Evolutionary conservation across 495 filamentous ascomycete species (phyloP).

Genomic region (Penicillium malachiteum): DNA sequence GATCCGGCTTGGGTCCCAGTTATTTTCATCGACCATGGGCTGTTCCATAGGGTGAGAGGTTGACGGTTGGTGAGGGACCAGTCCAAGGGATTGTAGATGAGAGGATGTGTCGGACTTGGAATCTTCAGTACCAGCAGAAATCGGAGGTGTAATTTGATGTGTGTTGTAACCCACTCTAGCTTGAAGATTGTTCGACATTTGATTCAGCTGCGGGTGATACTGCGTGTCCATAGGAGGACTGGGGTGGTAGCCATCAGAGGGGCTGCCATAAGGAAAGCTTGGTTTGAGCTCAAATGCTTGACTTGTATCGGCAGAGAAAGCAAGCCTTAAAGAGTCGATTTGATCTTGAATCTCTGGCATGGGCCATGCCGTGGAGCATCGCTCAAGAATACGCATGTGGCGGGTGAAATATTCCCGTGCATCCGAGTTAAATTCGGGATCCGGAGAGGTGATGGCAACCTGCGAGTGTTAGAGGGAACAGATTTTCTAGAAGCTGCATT

Average conservation of each 20-base stretch:
- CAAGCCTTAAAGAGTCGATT: constrained; percentile 84
- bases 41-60: constrained; percentile 47
- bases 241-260: constrained; percentile 58
- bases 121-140: constrained; percentile 73
- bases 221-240: constrained; percentile 59
- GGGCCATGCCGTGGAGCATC: constrained; percentile 79
- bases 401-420: constrained; percentile 89
- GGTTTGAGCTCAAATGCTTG: constrained; percentile 88
- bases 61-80: constrained; percentile 60
- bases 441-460: constrained; percentile 92
- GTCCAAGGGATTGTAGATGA: constrained; percentile 70
- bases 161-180: constrained; percentile 71
- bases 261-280: constrained; percentile 86
- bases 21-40: constrained; percentile 64
- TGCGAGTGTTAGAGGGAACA: constrained; percentile 37
- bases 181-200: constrained; percentile 37
- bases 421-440: constrained; percentile 81
- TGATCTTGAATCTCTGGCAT: constrained; percentile 91
- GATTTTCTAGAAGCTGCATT: not conserved
- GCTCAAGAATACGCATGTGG: constrained; percentile 94
- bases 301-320: constrained; percentile 84
- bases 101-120: constrained; percentile 74
- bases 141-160: constrained; percentile 80
- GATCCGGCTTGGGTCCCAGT: constrained; percentile 90
- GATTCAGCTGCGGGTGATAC: constrained; percentile 39